Evolutionary conservation across 139 green algal genomes (phyloP).

Genomic region (Zygnema cylindricum): DNA sequence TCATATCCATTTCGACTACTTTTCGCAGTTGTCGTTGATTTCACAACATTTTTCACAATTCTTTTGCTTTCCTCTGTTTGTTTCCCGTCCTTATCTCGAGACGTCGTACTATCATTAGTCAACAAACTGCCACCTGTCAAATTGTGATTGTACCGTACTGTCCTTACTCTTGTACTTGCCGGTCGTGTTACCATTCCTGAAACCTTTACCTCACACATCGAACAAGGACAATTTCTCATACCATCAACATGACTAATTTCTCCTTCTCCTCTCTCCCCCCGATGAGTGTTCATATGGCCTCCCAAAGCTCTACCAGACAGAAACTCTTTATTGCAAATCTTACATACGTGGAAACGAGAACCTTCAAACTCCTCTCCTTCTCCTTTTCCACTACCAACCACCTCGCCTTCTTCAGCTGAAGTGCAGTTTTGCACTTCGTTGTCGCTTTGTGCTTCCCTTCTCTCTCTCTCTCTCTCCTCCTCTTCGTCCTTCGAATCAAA

Average conservation of each 20-base stretch:
- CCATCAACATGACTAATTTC: no score
- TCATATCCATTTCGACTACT: no score
- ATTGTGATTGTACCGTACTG: background rate
- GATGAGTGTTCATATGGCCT: constrained; percentile 23
- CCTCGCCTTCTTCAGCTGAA: background rate
- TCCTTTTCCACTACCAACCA: background rate
- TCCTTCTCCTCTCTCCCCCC: background rate
- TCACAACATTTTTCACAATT: no score
- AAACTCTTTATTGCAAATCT: constrained; percentile 21
- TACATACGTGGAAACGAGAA: background rate
- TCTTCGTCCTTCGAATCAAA: background rate
- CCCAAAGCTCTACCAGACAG: constrained; percentile 17
- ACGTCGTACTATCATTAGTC: no score
- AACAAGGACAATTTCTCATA: no score
- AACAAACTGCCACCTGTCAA: no score
- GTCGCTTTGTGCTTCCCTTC: background rate
- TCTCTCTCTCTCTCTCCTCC: background rate
- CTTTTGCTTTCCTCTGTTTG: no score
- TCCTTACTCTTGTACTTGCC: background rate
- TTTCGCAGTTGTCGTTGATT: no score
- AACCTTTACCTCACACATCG: background rate
- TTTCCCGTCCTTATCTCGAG: no score
- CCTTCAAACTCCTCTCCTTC: background rate
- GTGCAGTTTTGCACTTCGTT: background rate
- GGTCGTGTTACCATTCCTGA: background rate